Base-by-base conservation (phyloP, 169 alveolate genomes). In the Plasmodium cynomolgi region DNA sequence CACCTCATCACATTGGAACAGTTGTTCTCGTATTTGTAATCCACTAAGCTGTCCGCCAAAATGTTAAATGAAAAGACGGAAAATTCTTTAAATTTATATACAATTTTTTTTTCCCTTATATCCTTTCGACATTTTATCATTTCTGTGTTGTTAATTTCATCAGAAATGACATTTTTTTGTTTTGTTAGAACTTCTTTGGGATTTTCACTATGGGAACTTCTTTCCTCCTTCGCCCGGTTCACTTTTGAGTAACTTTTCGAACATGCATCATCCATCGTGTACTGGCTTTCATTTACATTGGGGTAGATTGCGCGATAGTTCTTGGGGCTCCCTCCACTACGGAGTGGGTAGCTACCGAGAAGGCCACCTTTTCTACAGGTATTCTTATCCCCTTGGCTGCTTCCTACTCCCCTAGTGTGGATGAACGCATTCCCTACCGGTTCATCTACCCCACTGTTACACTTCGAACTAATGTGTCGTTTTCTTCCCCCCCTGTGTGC, bases 31-130 rank as follows among this genome's bases (percentile, higher is more conserved):
- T 96, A 96, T 90, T 96, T 96, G 94, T 95, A 77, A 81, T 96
- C 97, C 81, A 96, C 97, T 44, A 96, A 83, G 71, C 97, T 96
- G 68, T 95, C 95, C 33, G 97, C 97, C 33, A 96, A 82, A 54
- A 95, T 82, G 92, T 96, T 96, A 81, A 96, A 96, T 74, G 96
- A 88, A 44, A 88, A 88, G 33, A 88, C 17, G 13, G 94, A 88
- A 88, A 88, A 88, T 31, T 88, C 83, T 79, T 88, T 62, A 88
- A 88, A 88, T 34, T 33, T 56, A 34, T 83, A 83, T 34, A 39
- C 81, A 31, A n/a, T 79, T 73, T 79, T 54, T 58, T 62, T 88
- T 84, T 33, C 58, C 68, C 58, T 74, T 37, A 26, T 37, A 56
- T 26, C 34, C 41, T 26, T 81, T 47, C n/a, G 3, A 26, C 33